Evolutionary conservation across 83 land plant species (phyloP).

Genomic region (Larix sibirica): DNA sequence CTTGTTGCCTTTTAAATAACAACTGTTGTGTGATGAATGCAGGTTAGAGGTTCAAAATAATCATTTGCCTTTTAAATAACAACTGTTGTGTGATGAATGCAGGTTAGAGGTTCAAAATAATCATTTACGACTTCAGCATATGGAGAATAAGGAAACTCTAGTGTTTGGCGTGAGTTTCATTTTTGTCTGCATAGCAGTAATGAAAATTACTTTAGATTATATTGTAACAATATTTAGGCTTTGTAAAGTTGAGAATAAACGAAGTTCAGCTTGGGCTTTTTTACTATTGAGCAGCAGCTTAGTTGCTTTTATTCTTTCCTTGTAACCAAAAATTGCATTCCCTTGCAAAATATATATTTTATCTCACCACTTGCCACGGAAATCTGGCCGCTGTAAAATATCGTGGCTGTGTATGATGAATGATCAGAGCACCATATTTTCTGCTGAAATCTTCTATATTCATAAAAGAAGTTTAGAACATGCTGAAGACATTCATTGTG

Average conservation of each 20-base stretch:
- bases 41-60: constrained; percentile 12
- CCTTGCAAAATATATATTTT: too few species aligned
- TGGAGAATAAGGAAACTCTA: constrained; percentile 6
- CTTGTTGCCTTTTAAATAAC: not conserved
- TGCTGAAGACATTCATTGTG: too few species aligned
- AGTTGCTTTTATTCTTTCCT: not conserved
- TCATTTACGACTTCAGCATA: not conserved
- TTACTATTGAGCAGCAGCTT: not conserved
- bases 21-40: not conserved
- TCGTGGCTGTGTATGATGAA: too few species aligned
- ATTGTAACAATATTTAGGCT: not conserved
- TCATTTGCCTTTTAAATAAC: not conserved
- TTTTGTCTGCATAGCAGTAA: not conserved
- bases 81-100: not conserved
- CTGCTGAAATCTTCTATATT: too few species aligned
- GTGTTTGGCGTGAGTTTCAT: not conserved
- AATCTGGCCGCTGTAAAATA: too few species aligned
- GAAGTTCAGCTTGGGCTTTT: not conserved
- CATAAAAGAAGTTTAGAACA: too few species aligned
- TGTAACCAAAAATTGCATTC: not conserved
- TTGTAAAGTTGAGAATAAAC: not conserved
- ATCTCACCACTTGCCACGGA: too few species aligned
- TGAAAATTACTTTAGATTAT: constrained; percentile 2
- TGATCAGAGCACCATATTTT: too few species aligned
- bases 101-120: constrained; percentile 12